Evolutionary conservation across 805 yeast species (phyloP).

Genomic region (Kuraishia capsulata): DNA sequence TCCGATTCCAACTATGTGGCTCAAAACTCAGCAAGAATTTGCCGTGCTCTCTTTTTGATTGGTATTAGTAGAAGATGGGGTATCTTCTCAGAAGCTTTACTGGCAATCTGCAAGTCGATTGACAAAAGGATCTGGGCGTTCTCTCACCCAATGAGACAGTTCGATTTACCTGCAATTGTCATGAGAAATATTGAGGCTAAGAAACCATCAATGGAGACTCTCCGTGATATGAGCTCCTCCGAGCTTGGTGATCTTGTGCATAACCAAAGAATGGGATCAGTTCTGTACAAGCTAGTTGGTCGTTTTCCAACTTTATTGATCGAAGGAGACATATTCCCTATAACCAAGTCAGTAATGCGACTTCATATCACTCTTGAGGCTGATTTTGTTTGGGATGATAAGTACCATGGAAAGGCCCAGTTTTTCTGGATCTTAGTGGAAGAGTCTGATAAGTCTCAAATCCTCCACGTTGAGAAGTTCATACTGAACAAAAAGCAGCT

Average conservation of each 20-base stretch:
- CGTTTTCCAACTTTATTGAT: constrained; percentile 71
- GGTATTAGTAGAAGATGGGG: constrained; percentile 94
- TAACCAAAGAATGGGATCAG: constrained; percentile 64
- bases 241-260: constrained; percentile 91
- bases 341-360: constrained; percentile 79
- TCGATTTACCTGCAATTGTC: constrained; percentile 66
- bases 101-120: constrained; percentile 78
- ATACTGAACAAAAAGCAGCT: constrained; percentile 53
- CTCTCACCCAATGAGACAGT: constrained; percentile 84
- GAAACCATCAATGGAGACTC: constrained; percentile 57
- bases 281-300: constrained; percentile 49
- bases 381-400: constrained; percentile 80
- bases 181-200: constrained; percentile 52
- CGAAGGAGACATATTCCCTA: constrained; percentile 79
- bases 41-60: constrained; percentile 81
- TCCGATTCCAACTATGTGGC: constrained; percentile 93
- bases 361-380: constrained; percentile 63
- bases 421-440: constrained; percentile 91
- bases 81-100: constrained; percentile 56
- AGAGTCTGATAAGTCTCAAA: constrained; percentile 63
- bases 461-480: constrained; percentile 77
- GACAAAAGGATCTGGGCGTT: constrained; percentile 83
- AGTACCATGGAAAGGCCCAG: constrained; percentile 74
- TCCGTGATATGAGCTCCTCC: constrained; percentile 61
- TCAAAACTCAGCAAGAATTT: constrained; percentile 88